Evolutionary conservation across 176 grass and related monocot species (phyloP).

Genomic region (Triticum aestivum): DNA sequence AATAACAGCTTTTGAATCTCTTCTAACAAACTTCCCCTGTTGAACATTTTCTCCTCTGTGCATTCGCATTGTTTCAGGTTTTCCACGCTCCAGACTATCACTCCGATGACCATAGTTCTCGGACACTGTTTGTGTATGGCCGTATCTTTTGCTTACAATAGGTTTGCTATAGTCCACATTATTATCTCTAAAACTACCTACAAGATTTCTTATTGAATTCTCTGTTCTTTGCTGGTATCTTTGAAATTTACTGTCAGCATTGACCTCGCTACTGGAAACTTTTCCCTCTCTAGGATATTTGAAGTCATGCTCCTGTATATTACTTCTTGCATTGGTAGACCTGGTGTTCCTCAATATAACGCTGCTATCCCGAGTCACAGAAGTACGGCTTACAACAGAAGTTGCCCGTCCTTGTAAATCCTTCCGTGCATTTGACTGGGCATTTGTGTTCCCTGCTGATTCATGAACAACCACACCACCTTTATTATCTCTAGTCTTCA

Average conservation of each 20-base stretch:
- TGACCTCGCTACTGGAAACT: neutral
- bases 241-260: conserved; percentile 13
- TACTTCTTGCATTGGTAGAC: neutral
- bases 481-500: conserved; percentile 22
- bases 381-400: neutral
- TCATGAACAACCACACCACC: conserved; percentile 30
- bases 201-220: conserved; percentile 20
- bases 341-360: conserved; percentile 22
- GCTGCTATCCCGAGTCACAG: neutral
- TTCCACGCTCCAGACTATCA: conserved; percentile 12
- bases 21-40: conserved; percentile 29
- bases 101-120: conserved; percentile 18
- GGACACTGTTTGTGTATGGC: neutral
- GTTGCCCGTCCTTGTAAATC: conserved; percentile 4
- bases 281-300: conserved; percentile 4
- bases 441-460: conserved; percentile 16
- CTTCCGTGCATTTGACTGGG: conserved; percentile 14
- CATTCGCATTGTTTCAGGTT: conserved; percentile 28
- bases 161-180: conserved; percentile 12
- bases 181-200: conserved; percentile 15
- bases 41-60: conserved; percentile 31
- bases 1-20: conserved; percentile 27
- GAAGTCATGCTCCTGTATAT: neutral
- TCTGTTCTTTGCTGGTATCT: conserved; percentile 26
- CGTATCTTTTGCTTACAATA: conserved; percentile 30